Conservation (phyloP, 2,329 filamentous ascomycete genomes). For the Paecilomyces variotii region DNA sequence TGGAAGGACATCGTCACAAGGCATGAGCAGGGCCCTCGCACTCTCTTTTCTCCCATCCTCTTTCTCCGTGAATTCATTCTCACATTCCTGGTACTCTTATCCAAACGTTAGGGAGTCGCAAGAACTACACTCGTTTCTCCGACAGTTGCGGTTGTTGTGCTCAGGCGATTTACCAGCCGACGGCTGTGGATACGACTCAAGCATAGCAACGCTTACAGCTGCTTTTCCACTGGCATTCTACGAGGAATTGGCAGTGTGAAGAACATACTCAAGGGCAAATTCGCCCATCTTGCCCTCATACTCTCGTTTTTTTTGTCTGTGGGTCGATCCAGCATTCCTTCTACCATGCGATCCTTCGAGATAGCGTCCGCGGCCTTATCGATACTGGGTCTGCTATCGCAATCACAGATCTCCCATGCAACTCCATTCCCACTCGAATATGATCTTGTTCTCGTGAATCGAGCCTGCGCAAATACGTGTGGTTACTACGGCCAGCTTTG, state of each 20-base stretch:
- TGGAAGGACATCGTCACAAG: conserved; percentile 2
- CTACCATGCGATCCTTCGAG: conserved; percentile 22
- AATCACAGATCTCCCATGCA: conserved; percentile 16
- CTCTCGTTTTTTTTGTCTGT: not conserved
- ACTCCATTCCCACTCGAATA: conserved; percentile 22
- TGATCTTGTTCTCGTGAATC: conserved; percentile 17
- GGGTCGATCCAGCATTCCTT: conserved; percentile 3
- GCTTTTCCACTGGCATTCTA: not conserved
- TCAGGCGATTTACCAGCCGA: not conserved
- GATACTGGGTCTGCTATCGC: conserved; percentile 19
- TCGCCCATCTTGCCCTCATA: not conserved
- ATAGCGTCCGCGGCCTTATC: conserved; percentile 18
- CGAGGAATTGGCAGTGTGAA: not conserved
- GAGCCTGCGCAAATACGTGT: conserved; percentile 41
- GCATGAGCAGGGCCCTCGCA: not conserved
- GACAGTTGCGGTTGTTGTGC: not conserved
- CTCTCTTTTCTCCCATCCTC: conserved; percentile 1
- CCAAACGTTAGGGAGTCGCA: not conserved
- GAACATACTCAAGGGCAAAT: not conserved
- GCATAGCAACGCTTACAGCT: not conserved
- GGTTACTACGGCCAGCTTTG: conserved; percentile 46
- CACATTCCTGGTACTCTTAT: not conserved
- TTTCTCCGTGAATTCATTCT: not conserved
- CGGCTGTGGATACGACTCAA: not conserved
- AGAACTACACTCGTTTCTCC: not conserved